Evolutionary conservation across 148 eudicot species (phyloP), one percentile per base, ranked within the genome.

Genomic region (Heliamphora exappendiculata): DNA sequence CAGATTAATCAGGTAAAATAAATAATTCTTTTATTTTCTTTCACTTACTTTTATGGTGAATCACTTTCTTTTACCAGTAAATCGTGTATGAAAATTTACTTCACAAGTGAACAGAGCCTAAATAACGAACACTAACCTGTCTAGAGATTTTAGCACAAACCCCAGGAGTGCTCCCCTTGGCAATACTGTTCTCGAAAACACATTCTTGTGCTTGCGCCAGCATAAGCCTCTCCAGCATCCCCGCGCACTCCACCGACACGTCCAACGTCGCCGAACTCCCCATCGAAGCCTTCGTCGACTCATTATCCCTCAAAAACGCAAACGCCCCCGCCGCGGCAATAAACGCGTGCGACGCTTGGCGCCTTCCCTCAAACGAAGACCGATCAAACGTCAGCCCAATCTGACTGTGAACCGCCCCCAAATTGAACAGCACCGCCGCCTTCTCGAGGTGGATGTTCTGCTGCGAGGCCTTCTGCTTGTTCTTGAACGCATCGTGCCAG

Each of bases 191-290:
- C 87, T 94, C 97, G 70, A 91, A 92, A 17, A 91, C 96, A 72
- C 97, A 91, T 72, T 95, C 98, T 81, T 95, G 98, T 0, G 98
- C 98, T 81, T 95, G 98, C 36, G 97, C 98, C 76, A 95, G 84
- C 98, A 91, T 95, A 78, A 95, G 80, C 87, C 96, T 87, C 81
- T 95, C 98, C 80, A 95, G 75, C 98, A 95, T 95, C 74, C 98
- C 98, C 1, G 84, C 94, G 70, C 98, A 95, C 87, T 95, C 98
- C 7, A 86, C 96, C 7, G 93, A 87, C 45, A 95, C 72, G 80
- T 95, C 98, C 60, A 88, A 86, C 3, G 98, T 89, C 0, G 86
- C 91, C 4, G 85, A 66, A 2, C 87, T 86, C 4, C 98, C 94
- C 33, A 83, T 83, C 19, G 88, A 87, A 53, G 93, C 98, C 84